Conservation (phyloP, 208 protist genomes). For the Leishmania guyanensis region DNA sequence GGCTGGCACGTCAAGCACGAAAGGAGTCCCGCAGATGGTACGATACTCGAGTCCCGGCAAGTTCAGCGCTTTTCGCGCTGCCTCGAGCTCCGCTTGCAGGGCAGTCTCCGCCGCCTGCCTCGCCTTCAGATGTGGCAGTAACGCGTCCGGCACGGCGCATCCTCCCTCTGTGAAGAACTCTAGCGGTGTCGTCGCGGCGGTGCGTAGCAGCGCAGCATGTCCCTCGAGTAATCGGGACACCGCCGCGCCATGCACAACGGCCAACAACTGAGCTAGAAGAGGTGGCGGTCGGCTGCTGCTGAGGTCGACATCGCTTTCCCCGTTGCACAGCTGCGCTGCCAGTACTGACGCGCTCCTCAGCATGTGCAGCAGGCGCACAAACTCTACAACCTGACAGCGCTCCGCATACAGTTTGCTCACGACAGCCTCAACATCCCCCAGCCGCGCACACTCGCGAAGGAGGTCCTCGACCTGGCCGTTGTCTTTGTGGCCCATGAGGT, state of each 20-base stretch:
- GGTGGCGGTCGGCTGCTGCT: not conserved
- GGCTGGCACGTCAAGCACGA: conserved; percentile 73
- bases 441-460: conserved; percentile 62
- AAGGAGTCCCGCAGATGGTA: conserved; percentile 79
- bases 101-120: conserved; percentile 39
- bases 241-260: conserved; percentile 17
- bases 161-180: conserved; percentile 54
- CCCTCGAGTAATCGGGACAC: conserved; percentile 39
- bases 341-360: conserved; percentile 35
- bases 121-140: conserved; percentile 46
- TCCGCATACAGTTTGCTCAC: conserved; percentile 77
- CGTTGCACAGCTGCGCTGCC: conserved; percentile 27
- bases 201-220: conserved; percentile 42
- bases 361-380: conserved; percentile 66
- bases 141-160: conserved; percentile 19
- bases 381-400: conserved; percentile 77
- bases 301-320: not conserved
- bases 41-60: conserved; percentile 77
- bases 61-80: conserved; percentile 43
- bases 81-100: conserved; percentile 68
- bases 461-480: conserved; percentile 49
- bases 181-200: conserved; percentile 55
- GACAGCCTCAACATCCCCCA: conserved; percentile 80
- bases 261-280: conserved; percentile 42
- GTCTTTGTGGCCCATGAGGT: conserved; percentile 45